Percentiles rank a stretch among this genome's conserved stretches.
Conservation (phyloP, 1,139 yeast species). For the Saccharomyces hybrid region DNA sequence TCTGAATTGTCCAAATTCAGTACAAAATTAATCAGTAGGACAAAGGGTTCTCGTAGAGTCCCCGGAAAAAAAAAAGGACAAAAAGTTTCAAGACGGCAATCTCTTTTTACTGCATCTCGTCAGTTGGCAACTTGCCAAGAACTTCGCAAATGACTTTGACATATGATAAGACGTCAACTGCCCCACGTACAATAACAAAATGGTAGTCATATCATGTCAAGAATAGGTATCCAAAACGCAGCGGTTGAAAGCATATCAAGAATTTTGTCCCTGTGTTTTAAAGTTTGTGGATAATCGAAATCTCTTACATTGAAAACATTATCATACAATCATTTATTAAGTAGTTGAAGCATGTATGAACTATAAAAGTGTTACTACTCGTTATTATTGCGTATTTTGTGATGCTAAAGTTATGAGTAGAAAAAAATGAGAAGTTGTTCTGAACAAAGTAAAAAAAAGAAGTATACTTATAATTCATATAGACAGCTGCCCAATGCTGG, state of each 20-base stretch:
- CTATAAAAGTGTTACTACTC: background rate
- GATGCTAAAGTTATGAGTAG: background rate
- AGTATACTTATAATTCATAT: conserved; percentile 20
- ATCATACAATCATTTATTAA: background rate
- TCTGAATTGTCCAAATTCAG: background rate
- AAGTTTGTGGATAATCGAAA: background rate
- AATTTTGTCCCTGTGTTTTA: background rate
- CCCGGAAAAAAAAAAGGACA: background rate
- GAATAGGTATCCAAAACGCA: too few relatives aligned
- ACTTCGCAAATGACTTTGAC: background rate
- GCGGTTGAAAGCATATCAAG: background rate
- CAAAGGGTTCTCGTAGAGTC: background rate
- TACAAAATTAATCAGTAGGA: background rate
- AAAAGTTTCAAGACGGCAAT: background rate
- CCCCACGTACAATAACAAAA: background rate
- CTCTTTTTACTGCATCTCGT: background rate
- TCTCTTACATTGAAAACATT: background rate
- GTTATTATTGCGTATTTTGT: background rate
- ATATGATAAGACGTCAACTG: background rate
- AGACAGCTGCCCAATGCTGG: conserved; percentile 57
- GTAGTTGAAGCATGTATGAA: background rate
- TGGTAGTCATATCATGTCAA: background rate
- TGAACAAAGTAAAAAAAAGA: background rate
- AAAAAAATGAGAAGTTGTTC: background rate
- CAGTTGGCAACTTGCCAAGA: background rate